These are phyloP conservation scores for Boletus reticuloceps DNA, from an alignment of 768 basidiomycete genomes.

Conservation along the genomic window DNA sequence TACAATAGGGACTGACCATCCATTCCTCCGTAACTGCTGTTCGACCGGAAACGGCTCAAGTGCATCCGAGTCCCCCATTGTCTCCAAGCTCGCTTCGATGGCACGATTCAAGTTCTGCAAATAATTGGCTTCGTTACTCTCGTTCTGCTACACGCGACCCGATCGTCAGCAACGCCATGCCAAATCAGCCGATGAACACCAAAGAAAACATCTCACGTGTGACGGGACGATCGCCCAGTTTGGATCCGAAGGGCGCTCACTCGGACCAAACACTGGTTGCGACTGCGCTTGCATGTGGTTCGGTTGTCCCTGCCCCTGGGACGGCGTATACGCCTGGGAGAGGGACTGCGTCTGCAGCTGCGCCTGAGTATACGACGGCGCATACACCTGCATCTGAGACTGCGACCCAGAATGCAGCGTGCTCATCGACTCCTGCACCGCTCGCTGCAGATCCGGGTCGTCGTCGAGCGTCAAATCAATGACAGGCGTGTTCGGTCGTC, in stretches of 20 bases:
- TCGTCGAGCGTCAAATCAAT: slow-evolving; percentile 67
- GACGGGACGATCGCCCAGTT: slow-evolving; percentile 71
- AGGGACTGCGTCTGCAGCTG: slow-evolving; percentile 6
- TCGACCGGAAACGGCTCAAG: slow-evolving; percentile 52
- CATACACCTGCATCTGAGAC: slow-evolving; percentile 11
- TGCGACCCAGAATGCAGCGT: slow-evolving; percentile 29
- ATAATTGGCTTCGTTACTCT: slow-evolving; percentile 44
- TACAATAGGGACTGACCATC: slow-evolving; percentile 44
- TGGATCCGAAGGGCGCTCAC: slow-evolving; percentile 58
- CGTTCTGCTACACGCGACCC: slow-evolving; percentile 26
- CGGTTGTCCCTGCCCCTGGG: background rate
- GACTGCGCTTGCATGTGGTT: background rate
- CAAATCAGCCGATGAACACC: background rate
- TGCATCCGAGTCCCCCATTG: slow-evolving; percentile 47
- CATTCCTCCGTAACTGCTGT: slow-evolving; percentile 51
- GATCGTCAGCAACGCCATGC: background rate
- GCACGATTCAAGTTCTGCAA: slow-evolving; percentile 65
- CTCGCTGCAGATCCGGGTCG: slow-evolving; percentile 47
- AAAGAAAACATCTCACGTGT: slow-evolving; percentile 42
- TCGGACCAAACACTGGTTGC: slow-evolving; percentile 53
- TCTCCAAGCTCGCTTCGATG: slow-evolving; percentile 65
- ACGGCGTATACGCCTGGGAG: slow-evolving; percentile 16
- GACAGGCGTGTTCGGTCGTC: slow-evolving; percentile 29
- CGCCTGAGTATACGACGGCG: slow-evolving; percentile 9
- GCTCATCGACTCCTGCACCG: slow-evolving; percentile 53